Evolutionary conservation across 2,329 filamentous ascomycete genomes (phyloP).

Genomic region (Geosmithia putterillii): DNA sequence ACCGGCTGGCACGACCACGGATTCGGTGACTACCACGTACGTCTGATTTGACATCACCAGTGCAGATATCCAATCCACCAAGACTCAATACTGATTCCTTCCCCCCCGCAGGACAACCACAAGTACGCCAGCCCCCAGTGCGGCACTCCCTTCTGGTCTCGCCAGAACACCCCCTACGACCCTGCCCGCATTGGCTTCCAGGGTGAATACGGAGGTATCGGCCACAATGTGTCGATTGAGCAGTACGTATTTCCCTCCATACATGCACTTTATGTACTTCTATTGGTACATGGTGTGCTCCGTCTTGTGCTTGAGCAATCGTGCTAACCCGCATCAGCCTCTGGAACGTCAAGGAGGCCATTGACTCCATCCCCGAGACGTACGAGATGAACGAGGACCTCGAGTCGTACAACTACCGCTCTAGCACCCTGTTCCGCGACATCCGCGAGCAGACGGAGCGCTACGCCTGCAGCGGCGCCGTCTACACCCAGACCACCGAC

Average conservation of each 20-base stretch:
- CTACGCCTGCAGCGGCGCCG: conserved; percentile 52
- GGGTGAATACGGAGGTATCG: conserved; percentile 60
- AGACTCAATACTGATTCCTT: neutral
- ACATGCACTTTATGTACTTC: neutral
- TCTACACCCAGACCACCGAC: conserved; percentile 65
- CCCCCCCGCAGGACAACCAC: conserved; percentile 45
- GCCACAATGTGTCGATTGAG: conserved; percentile 49
- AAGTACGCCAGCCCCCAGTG: conserved; percentile 63
- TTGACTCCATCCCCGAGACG: conserved; percentile 50
- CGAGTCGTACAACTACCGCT: conserved; percentile 54
- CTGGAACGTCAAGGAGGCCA: conserved; percentile 49
- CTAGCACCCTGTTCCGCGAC: conserved; percentile 46
- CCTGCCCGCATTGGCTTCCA: conserved; percentile 51
- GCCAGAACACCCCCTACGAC: conserved; percentile 41
- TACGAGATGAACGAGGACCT: conserved; percentile 52
- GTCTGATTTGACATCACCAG: neutral
- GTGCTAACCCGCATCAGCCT: too few relatives aligned
- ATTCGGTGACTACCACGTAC: conserved; percentile 41
- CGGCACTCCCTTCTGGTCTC: conserved; percentile 56
- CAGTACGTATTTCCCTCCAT: conserved; percentile 29
- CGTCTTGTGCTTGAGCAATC: neutral
- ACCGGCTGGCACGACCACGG: conserved; percentile 59
- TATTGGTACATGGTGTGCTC: neutral
- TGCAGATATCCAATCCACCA: neutral
- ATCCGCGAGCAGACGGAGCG: conserved; percentile 46